Percentiles rank a stretch among this genome's conserved stretches.
These are phyloP conservation scores for Clonostachys sp. DNA, from an alignment of 2,329 filamentous ascomycete species.

Conservation along the genomic window DNA sequence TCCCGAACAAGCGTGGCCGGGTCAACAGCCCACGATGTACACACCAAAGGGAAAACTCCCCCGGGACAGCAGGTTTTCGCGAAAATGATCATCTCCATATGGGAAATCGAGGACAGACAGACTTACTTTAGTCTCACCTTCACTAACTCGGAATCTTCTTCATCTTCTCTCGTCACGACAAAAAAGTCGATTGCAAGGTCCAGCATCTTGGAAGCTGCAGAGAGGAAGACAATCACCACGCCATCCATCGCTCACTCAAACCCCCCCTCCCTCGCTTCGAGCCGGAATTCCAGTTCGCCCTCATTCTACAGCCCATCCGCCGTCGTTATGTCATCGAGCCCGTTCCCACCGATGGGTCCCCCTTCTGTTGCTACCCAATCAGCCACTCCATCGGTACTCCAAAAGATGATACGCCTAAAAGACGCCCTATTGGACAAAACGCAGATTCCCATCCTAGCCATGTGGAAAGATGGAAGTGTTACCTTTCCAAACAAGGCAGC, in stretches of 20 bases:
- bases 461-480: slow-evolving; percentile 77
- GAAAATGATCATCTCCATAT: slow-evolving; percentile 74
- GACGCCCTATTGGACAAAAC: slow-evolving; percentile 74
- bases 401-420: slow-evolving; percentile 72
- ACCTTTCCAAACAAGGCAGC: slow-evolving; percentile 69
- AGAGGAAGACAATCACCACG: slow-evolving; percentile 35
- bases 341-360: slow-evolving; percentile 64
- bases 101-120: slow-evolving; percentile 62
- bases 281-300: slow-evolving; percentile 40
- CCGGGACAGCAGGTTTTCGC: slow-evolving; percentile 43
- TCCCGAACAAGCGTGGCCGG: slow-evolving; percentile 40
- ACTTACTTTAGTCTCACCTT: slow-evolving; percentile 74
- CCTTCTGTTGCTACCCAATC: slow-evolving; percentile 51
- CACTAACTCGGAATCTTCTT: slow-evolving; percentile 49
- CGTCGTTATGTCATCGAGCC: slow-evolving; percentile 47
- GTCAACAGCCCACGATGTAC: slow-evolving; percentile 24
- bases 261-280: slow-evolving; percentile 40
- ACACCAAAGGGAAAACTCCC: slow-evolving; percentile 5
- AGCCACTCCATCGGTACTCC: slow-evolving; percentile 59
- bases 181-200: slow-evolving; percentile 32
- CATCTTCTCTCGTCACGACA: slow-evolving; percentile 19
- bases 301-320: slow-evolving; percentile 46
- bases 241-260: slow-evolving; percentile 20
- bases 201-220: slow-evolving; percentile 37
- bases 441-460: slow-evolving; percentile 68